Base-by-base conservation (phyloP, 2,329 filamentous ascomycete genomes). In the Grosmannia serpens region DNA sequence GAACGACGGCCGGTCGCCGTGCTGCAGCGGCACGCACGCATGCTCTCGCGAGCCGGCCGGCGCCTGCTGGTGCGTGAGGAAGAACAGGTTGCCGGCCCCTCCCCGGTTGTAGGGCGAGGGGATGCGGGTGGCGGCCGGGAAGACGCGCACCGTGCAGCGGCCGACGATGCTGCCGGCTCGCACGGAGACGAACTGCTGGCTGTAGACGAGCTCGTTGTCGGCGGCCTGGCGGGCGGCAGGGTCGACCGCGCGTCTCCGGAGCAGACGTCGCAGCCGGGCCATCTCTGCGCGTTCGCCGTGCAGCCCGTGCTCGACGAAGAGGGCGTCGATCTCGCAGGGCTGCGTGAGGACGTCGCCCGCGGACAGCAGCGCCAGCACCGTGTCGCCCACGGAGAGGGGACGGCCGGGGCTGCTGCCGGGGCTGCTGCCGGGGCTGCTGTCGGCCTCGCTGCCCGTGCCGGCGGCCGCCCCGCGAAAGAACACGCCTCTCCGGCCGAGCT, bases 51-150 rank as follows among this genome's bases (percentile, higher is more conserved):
- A 2, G 35, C 24, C 10, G 33, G n/a, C 8, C 2, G 27, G 17
- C 10, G 15, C 11, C 49, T 54, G 31, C n/a, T 38, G 56, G 50
- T 63, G 74, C 0, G 77, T 81, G 11, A 90, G 77, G 60, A 77
- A 88, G 66, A 86, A 92, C 20, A 79, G 77, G 61, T 87, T 82
- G 0, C 85, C 87, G 0, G 78, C 79, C 0, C 89, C 89, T 24
- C 79, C 72, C 1, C 82, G 75, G 62, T 83, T 74, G 67, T 91
- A 94, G 0, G 87, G 87, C 0, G 75, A 70, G 0, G 81, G 78
- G 3, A 91, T 75, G 0, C 65, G 59, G 11, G 80, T 71, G 0
- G 65, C 64, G 1, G 67, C 62, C 0, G 60, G 65, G 60, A 84
- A 86, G 60, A 77, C 77, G 0, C 83, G 76, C 1, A 92, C 71